Conservation (phyloP, 164 flowering plant genomes). For the Platanus orientalis region DNA sequence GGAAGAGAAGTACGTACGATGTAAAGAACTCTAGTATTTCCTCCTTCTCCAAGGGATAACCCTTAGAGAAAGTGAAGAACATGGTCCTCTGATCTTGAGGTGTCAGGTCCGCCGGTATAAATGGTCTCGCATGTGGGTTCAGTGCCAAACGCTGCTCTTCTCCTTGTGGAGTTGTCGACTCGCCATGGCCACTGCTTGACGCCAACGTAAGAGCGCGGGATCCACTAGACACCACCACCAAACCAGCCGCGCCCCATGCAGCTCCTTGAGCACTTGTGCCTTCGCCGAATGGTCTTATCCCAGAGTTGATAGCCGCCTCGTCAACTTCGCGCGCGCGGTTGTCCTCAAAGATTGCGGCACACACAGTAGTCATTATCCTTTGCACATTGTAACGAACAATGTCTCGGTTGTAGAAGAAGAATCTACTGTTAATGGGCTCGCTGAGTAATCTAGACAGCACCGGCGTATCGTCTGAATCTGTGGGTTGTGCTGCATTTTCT, state of each 20-base stretch:
- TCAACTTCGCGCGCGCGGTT: too few relatives aligned
- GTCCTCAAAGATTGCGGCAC: neutral
- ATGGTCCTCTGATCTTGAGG: slow-evolving; percentile 1
- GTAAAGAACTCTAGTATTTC: slow-evolving; percentile 13
- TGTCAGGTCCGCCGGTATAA: neutral
- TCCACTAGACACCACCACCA: neutral
- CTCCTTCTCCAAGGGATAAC: slow-evolving; percentile 6
- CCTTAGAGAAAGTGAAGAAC: slow-evolving; percentile 15
- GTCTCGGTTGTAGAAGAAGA: slow-evolving; percentile 11
- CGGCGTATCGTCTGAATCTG: neutral
- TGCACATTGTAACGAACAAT: slow-evolving; percentile 1
- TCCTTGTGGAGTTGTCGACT: too few relatives aligned
- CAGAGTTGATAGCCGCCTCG: neutral
- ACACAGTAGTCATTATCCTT: slow-evolving; percentile 11
- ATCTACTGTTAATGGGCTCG: slow-evolving; percentile 11
- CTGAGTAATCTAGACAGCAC: neutral
- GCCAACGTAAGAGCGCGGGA: too few relatives aligned
- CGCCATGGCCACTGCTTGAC: neutral
- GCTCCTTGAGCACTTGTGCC: neutral
- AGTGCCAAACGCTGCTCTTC: neutral
- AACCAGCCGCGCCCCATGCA: neutral
- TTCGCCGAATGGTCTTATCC: neutral
- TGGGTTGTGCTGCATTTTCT: neutral
- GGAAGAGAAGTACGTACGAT: neutral
- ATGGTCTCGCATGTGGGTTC: slow-evolving; percentile 1